Conservation (phyloP, 2,329 filamentous ascomycete species). For the Hymenoscyphus fructigenus region DNA sequence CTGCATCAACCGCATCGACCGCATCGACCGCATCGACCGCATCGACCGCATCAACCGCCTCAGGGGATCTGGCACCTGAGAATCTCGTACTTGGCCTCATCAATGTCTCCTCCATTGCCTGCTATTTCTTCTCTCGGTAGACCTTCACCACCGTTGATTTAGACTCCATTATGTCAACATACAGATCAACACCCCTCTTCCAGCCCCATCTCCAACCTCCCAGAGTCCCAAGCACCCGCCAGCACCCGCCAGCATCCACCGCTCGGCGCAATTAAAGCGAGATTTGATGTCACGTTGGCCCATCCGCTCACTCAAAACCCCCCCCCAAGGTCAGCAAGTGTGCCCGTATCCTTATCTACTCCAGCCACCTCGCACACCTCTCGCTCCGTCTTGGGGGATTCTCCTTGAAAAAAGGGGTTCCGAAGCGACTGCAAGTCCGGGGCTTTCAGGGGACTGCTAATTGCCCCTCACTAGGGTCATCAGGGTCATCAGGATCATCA, state of each 20-base stretch:
- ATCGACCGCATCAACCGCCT: neutral
- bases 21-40: neutral
- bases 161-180: neutral
- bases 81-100: too few species aligned
- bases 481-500: neutral
- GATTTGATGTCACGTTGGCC: neutral
- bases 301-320: neutral
- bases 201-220: neutral
- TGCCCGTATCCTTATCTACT: neutral
- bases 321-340: neutral
- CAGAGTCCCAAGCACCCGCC: neutral
- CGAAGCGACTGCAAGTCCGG: neutral
- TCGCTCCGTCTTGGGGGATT: neutral
- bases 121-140: neutral
- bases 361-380: neutral
- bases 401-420: neutral
- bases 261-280: conserved; percentile 1
- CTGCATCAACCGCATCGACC: neutral
- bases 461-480: neutral
- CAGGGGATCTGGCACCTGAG: too few species aligned
- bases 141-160: neutral
- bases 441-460: neutral
- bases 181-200: neutral
- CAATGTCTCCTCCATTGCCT: neutral
- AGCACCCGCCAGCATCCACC: neutral